A percentile compares a stretch with the other conserved stretches of the same genome.
These are phyloP conservation scores for Candida taoyuanica DNA, from an alignment of 805 yeast genomes.

Conservation along the genomic window DNA sequence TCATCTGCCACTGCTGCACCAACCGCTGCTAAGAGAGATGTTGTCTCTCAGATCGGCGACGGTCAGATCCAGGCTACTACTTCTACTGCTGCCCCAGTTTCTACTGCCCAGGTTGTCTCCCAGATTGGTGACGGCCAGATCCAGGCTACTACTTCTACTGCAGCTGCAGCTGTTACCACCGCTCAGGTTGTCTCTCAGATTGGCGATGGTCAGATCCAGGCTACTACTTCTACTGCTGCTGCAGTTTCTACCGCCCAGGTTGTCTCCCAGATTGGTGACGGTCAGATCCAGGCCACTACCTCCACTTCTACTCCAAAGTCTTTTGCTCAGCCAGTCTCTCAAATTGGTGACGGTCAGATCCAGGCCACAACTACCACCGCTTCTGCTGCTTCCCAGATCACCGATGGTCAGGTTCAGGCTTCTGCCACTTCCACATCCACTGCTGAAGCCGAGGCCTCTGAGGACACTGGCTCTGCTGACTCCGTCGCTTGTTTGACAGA, in stretches of 20 bases:
- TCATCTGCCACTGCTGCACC: conserved; percentile 22
- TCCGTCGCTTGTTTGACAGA: conserved; percentile 41
- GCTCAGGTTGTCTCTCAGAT: conserved; percentile 23
- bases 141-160: conserved; percentile 17
- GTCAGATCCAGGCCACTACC: conserved; percentile 31
- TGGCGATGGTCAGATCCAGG: conserved; percentile 23
- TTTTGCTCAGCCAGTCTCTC: conserved; percentile 34
- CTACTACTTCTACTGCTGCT: conserved; percentile 26
- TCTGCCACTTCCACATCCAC: conserved; percentile 11
- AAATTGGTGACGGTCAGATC: conserved; percentile 58
- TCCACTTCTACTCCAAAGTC: conserved; percentile 19
- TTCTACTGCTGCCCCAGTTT: no score
- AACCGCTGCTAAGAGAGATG: conserved; percentile 34
- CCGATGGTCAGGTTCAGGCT: conserved; percentile 25
- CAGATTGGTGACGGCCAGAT: conserved; percentile 47
- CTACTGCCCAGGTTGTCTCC: conserved; percentile 31
- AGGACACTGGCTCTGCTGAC: conserved; percentile 20
- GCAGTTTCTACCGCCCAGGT: conserved; percentile 23
- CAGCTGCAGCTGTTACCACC: conserved; percentile 29
- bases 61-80: conserved; percentile 55
- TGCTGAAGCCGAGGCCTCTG: conserved; percentile 12
- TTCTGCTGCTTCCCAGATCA: conserved; percentile 28
- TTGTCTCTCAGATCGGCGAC: conserved; percentile 50
- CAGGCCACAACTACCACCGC: conserved; percentile 34
- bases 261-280: conserved; percentile 27